Conservation (phyloP, 768 basidiomycete species). For the Suillus plorans region DNA sequence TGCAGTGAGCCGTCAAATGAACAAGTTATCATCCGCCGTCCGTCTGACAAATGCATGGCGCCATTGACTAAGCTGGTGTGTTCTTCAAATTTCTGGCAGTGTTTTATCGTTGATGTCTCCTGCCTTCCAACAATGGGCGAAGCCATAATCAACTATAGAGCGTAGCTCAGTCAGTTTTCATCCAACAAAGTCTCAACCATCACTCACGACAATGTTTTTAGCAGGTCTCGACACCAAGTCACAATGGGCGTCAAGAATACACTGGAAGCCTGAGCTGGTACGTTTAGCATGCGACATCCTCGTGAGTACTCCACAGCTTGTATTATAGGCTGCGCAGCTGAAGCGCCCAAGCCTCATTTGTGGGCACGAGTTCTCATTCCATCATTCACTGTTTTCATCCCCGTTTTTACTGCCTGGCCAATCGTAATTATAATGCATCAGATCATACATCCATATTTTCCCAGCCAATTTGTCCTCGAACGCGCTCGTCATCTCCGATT, state of each 20-base stretch:
- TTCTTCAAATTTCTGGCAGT: not conserved
- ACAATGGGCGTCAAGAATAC: not conserved
- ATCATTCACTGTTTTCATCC: not conserved
- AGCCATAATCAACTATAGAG: not conserved
- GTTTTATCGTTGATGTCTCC: not conserved
- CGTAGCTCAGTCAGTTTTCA: not conserved
- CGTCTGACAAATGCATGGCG: not conserved
- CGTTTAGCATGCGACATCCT: not conserved
- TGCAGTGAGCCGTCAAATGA: not conserved
- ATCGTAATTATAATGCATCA: not conserved
- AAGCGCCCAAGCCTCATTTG: not conserved
- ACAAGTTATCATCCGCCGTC: not conserved
- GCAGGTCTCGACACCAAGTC: not conserved
- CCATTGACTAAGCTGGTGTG: not conserved
- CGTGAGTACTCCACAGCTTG: not conserved
- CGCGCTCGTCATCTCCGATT: not conserved
- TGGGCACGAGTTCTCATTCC: not conserved
- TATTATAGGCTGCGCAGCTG: not conserved
- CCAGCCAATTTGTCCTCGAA: not conserved
- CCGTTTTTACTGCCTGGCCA: not conserved
- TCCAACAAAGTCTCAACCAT: not conserved
- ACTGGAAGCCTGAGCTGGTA: not conserved
- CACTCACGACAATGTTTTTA: not conserved
- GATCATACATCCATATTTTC: not conserved
- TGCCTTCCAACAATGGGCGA: not conserved